These are phyloP conservation scores for Chlorella variabilis DNA, from an alignment of 163 green algal genomes.

Conservation along the genomic window DNA sequence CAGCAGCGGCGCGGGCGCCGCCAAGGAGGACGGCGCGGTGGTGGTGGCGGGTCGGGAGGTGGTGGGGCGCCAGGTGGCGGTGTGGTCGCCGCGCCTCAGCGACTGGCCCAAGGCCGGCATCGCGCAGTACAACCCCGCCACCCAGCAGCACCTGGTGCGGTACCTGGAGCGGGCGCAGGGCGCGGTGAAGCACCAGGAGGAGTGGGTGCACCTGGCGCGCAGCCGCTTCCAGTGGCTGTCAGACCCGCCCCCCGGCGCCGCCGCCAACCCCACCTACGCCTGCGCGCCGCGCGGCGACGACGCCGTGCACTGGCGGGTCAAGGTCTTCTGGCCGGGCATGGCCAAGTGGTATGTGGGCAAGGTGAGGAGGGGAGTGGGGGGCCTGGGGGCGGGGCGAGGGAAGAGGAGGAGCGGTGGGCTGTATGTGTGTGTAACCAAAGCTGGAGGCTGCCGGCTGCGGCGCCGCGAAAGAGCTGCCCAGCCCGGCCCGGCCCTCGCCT, in stretches of 20 bases:
- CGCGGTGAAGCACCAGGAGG: slow-evolving; percentile 30
- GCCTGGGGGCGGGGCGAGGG: too few relatives aligned
- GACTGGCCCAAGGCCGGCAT: slow-evolving; percentile 50
- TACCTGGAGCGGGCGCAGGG: slow-evolving; percentile 18
- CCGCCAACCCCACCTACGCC: slow-evolving; percentile 46
- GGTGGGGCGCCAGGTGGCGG: slow-evolving; percentile 42
- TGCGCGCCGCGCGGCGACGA: slow-evolving; percentile 30
- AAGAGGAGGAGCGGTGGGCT: too few relatives aligned
- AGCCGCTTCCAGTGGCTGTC: slow-evolving; percentile 53
- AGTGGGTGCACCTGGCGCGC: slow-evolving; percentile 42
- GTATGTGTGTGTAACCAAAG: too few relatives aligned
- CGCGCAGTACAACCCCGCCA: slow-evolving; percentile 25
- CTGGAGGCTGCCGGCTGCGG: too few relatives aligned
- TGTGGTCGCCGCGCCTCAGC: slow-evolving; percentile 33
- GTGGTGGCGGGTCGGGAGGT: slow-evolving; percentile 44
- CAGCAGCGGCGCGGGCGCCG: neutral
- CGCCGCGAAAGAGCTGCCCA: too few relatives aligned
- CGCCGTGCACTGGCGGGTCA: slow-evolving; percentile 41
- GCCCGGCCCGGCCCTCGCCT: too few relatives aligned
- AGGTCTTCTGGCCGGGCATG: slow-evolving; percentile 70
- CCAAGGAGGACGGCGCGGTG: slow-evolving; percentile 7
- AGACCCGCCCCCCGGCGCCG: neutral
- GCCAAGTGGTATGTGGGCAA: slow-evolving; percentile 63
- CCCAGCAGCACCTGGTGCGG: slow-evolving; percentile 37
- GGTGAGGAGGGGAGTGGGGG: slow-evolving; percentile 25